Evolutionary conservation across 2,329 filamentous ascomycete genomes (phyloP).

Genomic region (Hypomyces perniciosus): DNA sequence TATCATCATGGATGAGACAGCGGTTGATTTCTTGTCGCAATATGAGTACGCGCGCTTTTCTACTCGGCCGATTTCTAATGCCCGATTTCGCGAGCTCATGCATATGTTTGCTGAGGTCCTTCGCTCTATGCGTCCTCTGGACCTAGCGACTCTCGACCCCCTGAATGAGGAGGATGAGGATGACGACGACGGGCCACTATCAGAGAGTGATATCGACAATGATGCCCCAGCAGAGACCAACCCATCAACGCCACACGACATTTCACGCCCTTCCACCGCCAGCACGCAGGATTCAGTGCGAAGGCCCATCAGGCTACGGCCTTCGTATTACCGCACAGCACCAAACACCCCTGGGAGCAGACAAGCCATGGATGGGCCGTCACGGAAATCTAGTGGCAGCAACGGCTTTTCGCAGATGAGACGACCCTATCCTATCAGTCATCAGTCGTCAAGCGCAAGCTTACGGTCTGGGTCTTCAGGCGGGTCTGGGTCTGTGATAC

Average conservation of each 20-base stretch:
- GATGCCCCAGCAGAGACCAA: conserved; percentile 39
- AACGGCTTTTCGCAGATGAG: conserved; percentile 39
- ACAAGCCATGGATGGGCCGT: conserved; percentile 27
- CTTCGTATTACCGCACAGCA: conserved; percentile 43
- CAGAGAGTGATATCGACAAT: conserved; percentile 40
- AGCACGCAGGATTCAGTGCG: conserved; percentile 29
- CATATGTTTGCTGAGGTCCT: conserved; percentile 75
- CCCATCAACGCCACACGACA: conserved; percentile 34
- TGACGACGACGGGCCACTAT: conserved; percentile 11
- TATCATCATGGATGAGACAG: conserved; percentile 38
- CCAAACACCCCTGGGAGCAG: conserved; percentile 48
- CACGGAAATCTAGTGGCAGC: conserved; percentile 31
- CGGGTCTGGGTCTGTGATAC: conserved; percentile 41
- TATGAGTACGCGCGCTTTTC: conserved; percentile 89
- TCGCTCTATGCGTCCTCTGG: conserved; percentile 63
- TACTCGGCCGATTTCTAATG: conserved; percentile 58
- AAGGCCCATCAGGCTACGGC: conserved; percentile 36
- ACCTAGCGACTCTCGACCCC: conserved; percentile 44
- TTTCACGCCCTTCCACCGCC: conserved; percentile 22
- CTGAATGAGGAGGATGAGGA: conserved; percentile 20
- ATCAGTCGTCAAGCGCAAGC: conserved; percentile 36
- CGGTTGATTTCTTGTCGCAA: conserved; percentile 59
- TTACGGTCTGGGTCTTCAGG: conserved; percentile 32
- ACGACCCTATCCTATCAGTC: conserved; percentile 33
- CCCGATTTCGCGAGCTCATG: conserved; percentile 74